Conservation (phyloP, 2,329 filamentous ascomycete genomes). For the Fonsecaea erecta region DNA sequence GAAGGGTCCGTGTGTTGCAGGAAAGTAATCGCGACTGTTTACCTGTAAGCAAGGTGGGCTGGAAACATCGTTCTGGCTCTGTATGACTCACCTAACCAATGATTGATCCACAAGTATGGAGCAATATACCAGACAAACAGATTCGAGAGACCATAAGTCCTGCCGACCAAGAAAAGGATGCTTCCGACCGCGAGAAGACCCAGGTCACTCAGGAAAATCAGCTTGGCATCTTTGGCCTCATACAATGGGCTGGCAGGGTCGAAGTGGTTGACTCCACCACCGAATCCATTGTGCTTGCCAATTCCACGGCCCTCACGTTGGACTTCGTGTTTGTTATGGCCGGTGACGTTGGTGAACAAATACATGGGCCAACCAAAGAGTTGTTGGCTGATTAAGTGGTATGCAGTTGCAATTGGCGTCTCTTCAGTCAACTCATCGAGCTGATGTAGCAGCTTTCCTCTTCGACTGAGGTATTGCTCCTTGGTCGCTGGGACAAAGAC, state of each 20-base stretch:
- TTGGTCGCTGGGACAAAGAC: constrained; percentile 96
- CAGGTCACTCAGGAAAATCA: constrained; percentile 84
- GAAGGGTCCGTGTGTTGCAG: constrained; percentile 95
- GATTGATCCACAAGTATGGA: constrained; percentile 97
- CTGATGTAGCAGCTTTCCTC: constrained; percentile 78
- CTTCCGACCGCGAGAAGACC: constrained; percentile 69
- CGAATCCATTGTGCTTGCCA: constrained; percentile 84
- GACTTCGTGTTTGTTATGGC: constrained; percentile 90
- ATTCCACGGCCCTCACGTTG: constrained; percentile 91
- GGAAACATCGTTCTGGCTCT: background rate
- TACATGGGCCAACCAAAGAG: constrained; percentile 93
- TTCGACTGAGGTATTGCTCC: constrained; percentile 74
- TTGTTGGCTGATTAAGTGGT: constrained; percentile 80
- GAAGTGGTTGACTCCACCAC: constrained; percentile 92
- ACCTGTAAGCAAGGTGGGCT: constrained; percentile 26
- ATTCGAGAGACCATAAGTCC: constrained; percentile 82
- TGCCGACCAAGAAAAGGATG: constrained; percentile 70
- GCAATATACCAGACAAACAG: constrained; percentile 92
- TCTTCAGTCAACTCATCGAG: constrained; percentile 90
- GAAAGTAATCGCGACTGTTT: constrained; percentile 90
- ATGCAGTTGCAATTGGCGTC: constrained; percentile 80
- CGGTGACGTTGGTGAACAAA: constrained; percentile 87
- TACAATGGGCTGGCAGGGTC: constrained; percentile 84
- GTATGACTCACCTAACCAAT: constrained; percentile 84
- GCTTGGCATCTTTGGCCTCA: constrained; percentile 85